A percentile compares a stretch with the other conserved stretches of the same genome.
Conservation (phyloP, 2,329 filamentous ascomycete species). For the Phoma sp. region DNA sequence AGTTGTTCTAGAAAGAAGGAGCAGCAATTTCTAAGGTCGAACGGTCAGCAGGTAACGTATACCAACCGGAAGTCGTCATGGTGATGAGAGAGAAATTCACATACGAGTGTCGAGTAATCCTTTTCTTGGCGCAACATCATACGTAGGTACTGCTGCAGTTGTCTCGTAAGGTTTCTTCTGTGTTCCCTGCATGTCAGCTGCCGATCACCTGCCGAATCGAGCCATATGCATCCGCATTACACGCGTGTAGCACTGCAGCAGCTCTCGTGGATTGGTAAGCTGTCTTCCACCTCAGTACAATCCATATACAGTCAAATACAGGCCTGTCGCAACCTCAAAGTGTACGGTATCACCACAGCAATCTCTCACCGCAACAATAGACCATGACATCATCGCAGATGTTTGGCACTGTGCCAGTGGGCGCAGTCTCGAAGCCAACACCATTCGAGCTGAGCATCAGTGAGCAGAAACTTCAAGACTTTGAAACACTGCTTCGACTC, state of each 20-base stretch:
- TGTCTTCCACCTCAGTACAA: neutral
- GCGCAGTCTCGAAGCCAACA: slow-evolving; percentile 23
- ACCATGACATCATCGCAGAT: slow-evolving; percentile 26
- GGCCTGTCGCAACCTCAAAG: neutral
- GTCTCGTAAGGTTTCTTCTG: no score
- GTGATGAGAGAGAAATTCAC: neutral
- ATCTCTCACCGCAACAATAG: neutral
- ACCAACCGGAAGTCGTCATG: neutral
- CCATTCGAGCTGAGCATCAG: slow-evolving; percentile 35
- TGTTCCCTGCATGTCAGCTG: neutral
- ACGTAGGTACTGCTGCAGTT: no score
- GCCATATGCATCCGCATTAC: slow-evolving; percentile 2
- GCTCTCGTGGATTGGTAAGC: slow-evolving; percentile 8
- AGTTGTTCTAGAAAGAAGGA: no score
- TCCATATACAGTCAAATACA: neutral
- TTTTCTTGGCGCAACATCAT: no score
- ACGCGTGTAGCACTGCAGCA: slow-evolving; percentile 10
- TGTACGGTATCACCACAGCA: neutral
- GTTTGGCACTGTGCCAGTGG: slow-evolving; percentile 23
- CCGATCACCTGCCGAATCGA: slow-evolving; percentile 5
- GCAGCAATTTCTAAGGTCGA: no score
- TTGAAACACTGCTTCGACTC: slow-evolving; percentile 37
- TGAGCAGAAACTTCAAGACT: slow-evolving; percentile 37
- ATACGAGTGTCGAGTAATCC: no score
- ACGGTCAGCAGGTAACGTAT: no score